Base-by-base conservation (phyloP, 768 basidiomycete species). In the Lactarius pseudohatsudake region DNA sequence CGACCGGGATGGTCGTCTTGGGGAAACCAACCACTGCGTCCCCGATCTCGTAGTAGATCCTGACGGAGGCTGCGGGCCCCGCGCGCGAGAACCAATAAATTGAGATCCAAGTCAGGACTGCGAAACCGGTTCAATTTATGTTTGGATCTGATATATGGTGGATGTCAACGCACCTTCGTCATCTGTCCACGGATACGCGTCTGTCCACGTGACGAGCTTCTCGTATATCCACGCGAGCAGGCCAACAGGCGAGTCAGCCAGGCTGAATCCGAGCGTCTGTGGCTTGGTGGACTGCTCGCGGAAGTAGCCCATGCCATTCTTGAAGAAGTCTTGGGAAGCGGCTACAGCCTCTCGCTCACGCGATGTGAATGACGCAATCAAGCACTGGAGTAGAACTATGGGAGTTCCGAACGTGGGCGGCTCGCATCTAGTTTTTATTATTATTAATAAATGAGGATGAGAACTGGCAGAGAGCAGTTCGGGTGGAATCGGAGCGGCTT, bases 41-140 rank as follows among this genome's bases (percentile, higher is more conserved):
- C 53, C 22, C 5, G 18, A 63, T 13, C 70, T 88, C 88, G 70
- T 82, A 87, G 73, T 88, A 88, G 22, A 86, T 86, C 15, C 86
- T 77, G 9, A 82, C 26, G 0, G 86, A 82, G 0, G 86, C 84
- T 2, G 85, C 79, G 7, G 87, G 86, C 0, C 86, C 86, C 0
- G 81, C 78, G 11, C 81, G 80, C 8, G 85, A 86, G 74, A 87
- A 86, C 77, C 79, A 82, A 70, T 83, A 86, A 13, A 85, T 77
- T 2, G 84, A 86, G 26, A 85, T 72, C 85, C 86, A 88, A 0
- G 84, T 85, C 36, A 88, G 69, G 1, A 87, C 86, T 86, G 63
- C n/a, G 22, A 15, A 26, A 26, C 45, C n/a, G 10, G 22, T 5
- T 26, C 26, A 26, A 1, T 26, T 26, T 50, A 26, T 4, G 47